A percentile compares a stretch with the other conserved stretches of the same genome.
phyloP scores from a whole-genome alignment of 306 rosid genomes.

The Malus fusca region DNA sequence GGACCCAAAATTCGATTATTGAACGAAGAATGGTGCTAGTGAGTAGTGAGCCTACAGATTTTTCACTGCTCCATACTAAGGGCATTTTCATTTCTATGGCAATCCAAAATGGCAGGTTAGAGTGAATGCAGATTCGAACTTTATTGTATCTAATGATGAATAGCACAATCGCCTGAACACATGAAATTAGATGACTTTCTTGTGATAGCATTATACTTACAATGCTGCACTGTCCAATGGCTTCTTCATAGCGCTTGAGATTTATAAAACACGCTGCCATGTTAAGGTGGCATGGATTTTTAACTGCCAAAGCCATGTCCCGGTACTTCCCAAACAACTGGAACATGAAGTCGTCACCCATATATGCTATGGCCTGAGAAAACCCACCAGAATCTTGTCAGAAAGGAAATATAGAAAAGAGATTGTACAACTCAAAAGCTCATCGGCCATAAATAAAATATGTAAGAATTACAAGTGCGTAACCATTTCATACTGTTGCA shows the following conservation, averaged over 20 bases:
- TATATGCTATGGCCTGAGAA: constrained; percentile 77
- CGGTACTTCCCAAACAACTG: constrained; percentile 86
- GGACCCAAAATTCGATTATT: background rate
- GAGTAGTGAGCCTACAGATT: background rate
- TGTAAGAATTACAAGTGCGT: constrained; percentile 31
- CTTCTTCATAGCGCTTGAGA: constrained; percentile 81
- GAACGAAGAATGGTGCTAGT: background rate
- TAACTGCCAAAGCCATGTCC: constrained; percentile 91
- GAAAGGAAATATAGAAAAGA: background rate
- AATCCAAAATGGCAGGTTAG: background rate
- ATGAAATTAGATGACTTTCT: background rate
- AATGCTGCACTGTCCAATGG: constrained; percentile 71
- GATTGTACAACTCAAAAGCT: background rate
- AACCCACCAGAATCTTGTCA: constrained; percentile 9
- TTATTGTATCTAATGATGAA: background rate
- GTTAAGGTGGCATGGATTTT: constrained; percentile 97
- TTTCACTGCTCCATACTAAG: background rate
- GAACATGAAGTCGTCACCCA: constrained; percentile 97
- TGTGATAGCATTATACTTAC: constrained; percentile 35
- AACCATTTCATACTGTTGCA: constrained; percentile 99
- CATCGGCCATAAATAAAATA: constrained; percentile 7
- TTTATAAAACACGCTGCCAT: constrained; percentile 80
- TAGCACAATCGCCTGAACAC: background rate
- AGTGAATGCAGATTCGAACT: background rate
- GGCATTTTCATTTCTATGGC: background rate